These are phyloP conservation scores for Fomitopsis serialis DNA, from an alignment of 768 basidiomycete genomes.

Conservation along the genomic window DNA sequence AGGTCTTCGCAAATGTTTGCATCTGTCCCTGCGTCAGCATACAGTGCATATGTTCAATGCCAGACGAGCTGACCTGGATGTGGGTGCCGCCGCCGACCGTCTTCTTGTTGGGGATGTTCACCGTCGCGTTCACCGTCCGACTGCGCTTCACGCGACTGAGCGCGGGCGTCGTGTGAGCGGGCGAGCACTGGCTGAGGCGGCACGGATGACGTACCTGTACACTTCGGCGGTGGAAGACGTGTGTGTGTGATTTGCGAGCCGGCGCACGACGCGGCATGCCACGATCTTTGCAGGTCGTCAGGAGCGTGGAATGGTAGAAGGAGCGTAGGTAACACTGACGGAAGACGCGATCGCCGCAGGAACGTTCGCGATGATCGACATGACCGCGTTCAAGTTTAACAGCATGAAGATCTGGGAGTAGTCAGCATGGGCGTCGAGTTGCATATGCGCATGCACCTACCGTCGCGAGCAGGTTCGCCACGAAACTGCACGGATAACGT, in stretches of 20 bases:
- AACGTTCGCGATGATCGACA: conserved; percentile 72
- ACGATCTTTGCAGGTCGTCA: conserved; percentile 45
- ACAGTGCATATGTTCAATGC: too few species aligned
- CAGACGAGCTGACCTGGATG: conserved; percentile 38
- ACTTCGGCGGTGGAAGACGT: conserved; percentile 41
- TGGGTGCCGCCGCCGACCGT: conserved; percentile 42
- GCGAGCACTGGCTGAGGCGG: background rate
- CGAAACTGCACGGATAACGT: conserved; percentile 32
- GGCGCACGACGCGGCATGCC: conserved; percentile 56
- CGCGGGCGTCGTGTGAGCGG: conserved; percentile 47
- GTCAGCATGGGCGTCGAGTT: background rate
- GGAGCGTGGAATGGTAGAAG: background rate
- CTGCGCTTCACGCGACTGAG: conserved; percentile 48
- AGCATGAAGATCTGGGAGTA: conserved; percentile 49
- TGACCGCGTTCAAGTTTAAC: conserved; percentile 58
- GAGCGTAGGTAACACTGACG: conserved; percentile 30
- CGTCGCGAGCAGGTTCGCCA: conserved; percentile 37
- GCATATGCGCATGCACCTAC: background rate
- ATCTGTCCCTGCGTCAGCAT: conserved; percentile 39
- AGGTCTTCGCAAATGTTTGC: conserved; percentile 45
- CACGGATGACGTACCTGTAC: conserved; percentile 38
- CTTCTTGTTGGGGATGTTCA: conserved; percentile 16
- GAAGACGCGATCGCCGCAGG: conserved; percentile 68
- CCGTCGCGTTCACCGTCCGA: conserved; percentile 16
- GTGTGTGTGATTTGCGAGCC: conserved; percentile 60